These are phyloP conservation scores for Neurospora africana DNA, from an alignment of 495 filamentous ascomycete species.

Conservation along the genomic window DNA sequence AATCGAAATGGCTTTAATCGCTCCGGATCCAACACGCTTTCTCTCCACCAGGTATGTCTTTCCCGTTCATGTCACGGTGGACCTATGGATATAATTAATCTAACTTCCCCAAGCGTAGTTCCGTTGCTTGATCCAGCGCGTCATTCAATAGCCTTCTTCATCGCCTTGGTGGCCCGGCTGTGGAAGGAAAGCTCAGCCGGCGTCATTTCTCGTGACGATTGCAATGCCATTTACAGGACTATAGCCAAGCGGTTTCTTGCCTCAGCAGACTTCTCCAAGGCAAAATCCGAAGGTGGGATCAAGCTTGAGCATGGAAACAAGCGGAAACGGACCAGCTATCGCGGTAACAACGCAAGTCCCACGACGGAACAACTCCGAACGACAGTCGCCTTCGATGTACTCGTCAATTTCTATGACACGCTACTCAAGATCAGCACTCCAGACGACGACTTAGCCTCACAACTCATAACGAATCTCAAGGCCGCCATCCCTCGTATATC, in stretches of 20 bases:
- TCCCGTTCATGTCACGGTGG: not conserved
- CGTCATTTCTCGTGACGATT: not conserved
- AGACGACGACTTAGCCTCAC: not conserved
- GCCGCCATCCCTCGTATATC: not conserved
- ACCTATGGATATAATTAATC: not conserved
- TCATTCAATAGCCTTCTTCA: not conserved
- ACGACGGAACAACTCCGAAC: not conserved
- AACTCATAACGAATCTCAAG: not conserved
- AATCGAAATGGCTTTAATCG: not conserved
- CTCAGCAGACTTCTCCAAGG: not conserved
- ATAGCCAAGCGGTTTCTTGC: not conserved
- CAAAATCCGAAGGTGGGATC: not conserved
- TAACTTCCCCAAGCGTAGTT: not conserved
- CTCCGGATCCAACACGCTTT: not conserved
- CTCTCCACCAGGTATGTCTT: not conserved
- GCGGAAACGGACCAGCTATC: not conserved
- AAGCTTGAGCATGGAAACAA: not conserved
- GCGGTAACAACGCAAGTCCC: not conserved
- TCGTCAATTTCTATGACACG: not conserved
- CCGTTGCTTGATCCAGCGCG: not conserved
- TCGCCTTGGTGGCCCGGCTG: not conserved
- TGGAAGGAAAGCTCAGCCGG: not conserved
- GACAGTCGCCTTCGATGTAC: not conserved
- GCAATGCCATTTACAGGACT: not conserved
- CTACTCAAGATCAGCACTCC: not conserved